Conservation (phyloP, 208 protist species). For the Crithidia sp. region DNA sequence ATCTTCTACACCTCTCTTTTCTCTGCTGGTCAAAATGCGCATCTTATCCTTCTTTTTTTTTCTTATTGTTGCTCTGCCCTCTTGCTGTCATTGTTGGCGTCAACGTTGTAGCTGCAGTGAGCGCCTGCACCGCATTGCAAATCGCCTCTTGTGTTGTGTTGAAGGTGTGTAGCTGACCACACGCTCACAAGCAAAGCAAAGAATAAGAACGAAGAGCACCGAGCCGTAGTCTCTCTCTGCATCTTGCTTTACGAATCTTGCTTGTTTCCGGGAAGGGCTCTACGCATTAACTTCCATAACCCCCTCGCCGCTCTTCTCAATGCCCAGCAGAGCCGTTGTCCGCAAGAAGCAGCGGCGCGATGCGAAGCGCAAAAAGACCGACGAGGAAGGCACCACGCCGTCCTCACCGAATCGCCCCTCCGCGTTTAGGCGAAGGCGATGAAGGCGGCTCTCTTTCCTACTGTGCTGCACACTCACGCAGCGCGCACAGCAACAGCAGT, state of each 20-base stretch:
- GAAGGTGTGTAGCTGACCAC: too few relatives aligned
- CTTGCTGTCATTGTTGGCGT: not conserved
- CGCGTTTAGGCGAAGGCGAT: not conserved
- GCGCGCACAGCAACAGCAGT: not conserved
- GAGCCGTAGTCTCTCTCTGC: too few relatives aligned
- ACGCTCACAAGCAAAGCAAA: too few relatives aligned
- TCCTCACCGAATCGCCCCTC: slow-evolving; percentile 12
- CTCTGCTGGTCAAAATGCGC: not conserved
- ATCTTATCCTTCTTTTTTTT: slow-evolving; percentile 3
- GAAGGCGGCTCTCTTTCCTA: not conserved
- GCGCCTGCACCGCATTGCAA: too few relatives aligned
- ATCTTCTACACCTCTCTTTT: not conserved
- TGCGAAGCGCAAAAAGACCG: slow-evolving; percentile 55
- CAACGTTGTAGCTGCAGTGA: too few relatives aligned
- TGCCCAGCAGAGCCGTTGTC: slow-evolving; percentile 84
- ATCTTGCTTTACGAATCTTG: too few relatives aligned
- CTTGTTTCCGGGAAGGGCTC: too few relatives aligned
- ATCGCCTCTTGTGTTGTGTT: too few relatives aligned
- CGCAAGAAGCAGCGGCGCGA: slow-evolving; percentile 85
- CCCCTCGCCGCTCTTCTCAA: slow-evolving; percentile 5
- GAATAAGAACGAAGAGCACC: too few relatives aligned
- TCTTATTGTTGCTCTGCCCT: slow-evolving; percentile 9
- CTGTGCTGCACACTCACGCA: slow-evolving; percentile 2
- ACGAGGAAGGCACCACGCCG: slow-evolving; percentile 4
- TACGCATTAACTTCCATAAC: not conserved